phyloP scores from a whole-genome alignment of 345 rosid species.

The Populus ilicifolia region DNA sequence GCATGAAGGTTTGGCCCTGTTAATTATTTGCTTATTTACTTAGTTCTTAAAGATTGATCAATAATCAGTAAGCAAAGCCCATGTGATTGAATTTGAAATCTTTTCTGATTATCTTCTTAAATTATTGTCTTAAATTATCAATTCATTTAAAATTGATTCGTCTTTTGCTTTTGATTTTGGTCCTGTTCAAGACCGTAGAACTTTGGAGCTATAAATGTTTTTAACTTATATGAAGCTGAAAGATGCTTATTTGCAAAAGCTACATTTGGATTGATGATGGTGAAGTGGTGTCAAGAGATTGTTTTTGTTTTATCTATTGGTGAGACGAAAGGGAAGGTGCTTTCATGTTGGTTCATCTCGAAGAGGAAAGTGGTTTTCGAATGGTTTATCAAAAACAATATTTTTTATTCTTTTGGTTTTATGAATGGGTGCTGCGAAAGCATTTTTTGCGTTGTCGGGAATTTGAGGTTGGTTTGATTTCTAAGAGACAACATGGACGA shows the following conservation, averaged over 20 bases:
- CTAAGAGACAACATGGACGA: neutral
- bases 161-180: neutral
- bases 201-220: neutral
- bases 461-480: neutral
- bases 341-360: neutral
- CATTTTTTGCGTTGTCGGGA: neutral
- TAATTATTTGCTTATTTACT: neutral
- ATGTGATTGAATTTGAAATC: neutral
- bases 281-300: neutral
- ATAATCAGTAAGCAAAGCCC: neutral
- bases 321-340: neutral
- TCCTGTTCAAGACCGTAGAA: neutral
- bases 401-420: neutral
- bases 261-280: neutral
- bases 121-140: neutral
- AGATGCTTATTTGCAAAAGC: neutral
- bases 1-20: conserved; percentile 61
- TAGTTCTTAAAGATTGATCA: neutral
- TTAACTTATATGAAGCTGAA: neutral
- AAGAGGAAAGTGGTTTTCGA: neutral
- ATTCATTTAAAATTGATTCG: neutral
- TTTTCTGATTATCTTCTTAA: neutral
- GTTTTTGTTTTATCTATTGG: neutral
- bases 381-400: neutral
- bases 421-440: neutral